Evolutionary conservation across 2,329 filamentous ascomycete species (phyloP), one percentile per base, ranked within the genome.

Genomic region (Coniochaeta ligniaria): DNA sequence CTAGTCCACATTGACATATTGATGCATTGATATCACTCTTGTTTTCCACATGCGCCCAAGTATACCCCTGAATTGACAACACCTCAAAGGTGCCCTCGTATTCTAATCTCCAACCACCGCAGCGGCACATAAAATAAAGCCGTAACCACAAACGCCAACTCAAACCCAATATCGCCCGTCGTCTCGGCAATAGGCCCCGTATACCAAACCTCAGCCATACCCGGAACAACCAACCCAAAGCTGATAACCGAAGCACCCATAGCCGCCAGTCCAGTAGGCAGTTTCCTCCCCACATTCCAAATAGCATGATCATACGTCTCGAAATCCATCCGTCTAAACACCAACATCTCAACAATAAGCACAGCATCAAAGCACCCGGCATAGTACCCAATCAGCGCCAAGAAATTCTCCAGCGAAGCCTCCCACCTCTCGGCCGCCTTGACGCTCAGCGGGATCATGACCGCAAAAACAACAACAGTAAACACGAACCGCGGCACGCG

Each of bases 111-210:
- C 0, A 76, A 57, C 66, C 72, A 76, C 7, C 81, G 72, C 14
- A 83, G 68, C 3, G 80, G 79, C 1, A 81, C 57, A 60, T 83
- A 84, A 28, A 75, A 69, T 35, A 83, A 12, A 1, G 70, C 76
- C 14, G 79, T 80, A 60, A 83, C 68, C 31, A 77, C 76, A 66
- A 88, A 81, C 0, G 85, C 85, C 69, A 86, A 72, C 74, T 89
- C 86, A 61, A 89, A 87, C 0, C 86, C 86, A 68, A 89, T 82
- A 64, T 89, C 85, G 0, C 86, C 86, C 12, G 84, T 85, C 38
- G 66, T 79, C 70, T 78, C 72, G 0, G 84, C 85, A 65, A 88
- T 82, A 0, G 84, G 84, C 0, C 85, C 85, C 9, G 77, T 81
- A 67, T 80, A 87, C 84, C 84, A 87, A 4, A 78, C 80, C 70